Evolutionary conservation across 1,284 basidiomycete genomes (phyloP), one percentile per base, ranked within the genome.

Genomic region (Apiotrichum brassicae): DNA sequence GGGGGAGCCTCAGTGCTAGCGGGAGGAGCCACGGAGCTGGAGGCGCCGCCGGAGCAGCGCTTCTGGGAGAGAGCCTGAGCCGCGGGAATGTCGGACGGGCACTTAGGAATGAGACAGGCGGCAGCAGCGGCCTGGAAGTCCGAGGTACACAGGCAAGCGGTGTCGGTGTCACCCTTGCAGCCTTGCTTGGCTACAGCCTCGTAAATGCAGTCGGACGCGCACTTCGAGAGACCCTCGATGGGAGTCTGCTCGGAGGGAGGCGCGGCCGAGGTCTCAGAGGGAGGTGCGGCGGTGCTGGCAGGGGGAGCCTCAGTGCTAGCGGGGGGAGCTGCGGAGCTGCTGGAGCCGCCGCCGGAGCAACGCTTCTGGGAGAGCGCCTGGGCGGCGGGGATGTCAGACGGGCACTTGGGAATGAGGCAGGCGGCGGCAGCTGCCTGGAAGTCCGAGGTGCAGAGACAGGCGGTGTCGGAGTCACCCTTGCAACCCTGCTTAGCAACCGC

Each of bases 111-210:
- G 20, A 49, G 11, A n/a, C 47, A 49, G 6, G 41, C 24, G 36
- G 22, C 20, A 16, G 36, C 36, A 16, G 14, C 36, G 20, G 11
- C 36, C 22, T 38, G 36, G 36, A 38, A 38, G 36, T 19, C 22
- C 6, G 36, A 24, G 14, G 20, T 46, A 32, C 49, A 50, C 32
- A 50, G 33, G 33, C 49, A 50, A 19, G 24, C 38, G 3, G 32
- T 50, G 49, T 50, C 49, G 14, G 23, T 42, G 16, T 38, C 37
- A 14, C 38, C 24, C 24, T 26, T 26, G 38, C 38, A 40, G 20
- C 36, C 36, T 12, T 40, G 38, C 14, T 25, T 26, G 24, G 13
- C 16, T 3, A 18, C 18, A 18, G 26, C 16, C 7, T 30, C 26
- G 18, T 20, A 4, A 11, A 40, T 4, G 38, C 38, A 40, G 6